These are phyloP conservation scores for Ustilago nuda DNA, from an alignment of 1,284 basidiomycete species.

Conservation along the genomic window DNA sequence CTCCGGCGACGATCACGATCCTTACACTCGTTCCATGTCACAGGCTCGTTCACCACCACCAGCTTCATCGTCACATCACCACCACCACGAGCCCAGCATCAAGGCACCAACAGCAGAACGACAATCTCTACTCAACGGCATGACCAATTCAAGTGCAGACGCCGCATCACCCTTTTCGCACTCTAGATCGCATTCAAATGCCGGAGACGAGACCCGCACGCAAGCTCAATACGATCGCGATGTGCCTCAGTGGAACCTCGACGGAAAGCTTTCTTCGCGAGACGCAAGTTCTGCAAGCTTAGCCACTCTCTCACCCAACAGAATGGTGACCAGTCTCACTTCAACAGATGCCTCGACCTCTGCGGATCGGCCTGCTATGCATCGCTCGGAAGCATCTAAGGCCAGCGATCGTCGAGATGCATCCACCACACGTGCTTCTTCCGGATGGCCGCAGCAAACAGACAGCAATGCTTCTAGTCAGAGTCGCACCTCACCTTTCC, in stretches of 20 bases:
- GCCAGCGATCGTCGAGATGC: not conserved
- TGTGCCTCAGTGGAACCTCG: slow-evolving; percentile 57
- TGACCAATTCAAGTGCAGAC: slow-evolving; percentile 14
- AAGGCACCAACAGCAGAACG: slow-evolving; percentile 31
- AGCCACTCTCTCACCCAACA: slow-evolving; percentile 35
- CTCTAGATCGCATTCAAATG: not conserved
- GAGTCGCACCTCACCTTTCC: slow-evolving; percentile 13
- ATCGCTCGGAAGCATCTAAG: slow-evolving; percentile 1
- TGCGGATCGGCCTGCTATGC: not conserved
- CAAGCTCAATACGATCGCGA: slow-evolving; percentile 46
- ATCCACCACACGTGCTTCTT: not conserved
- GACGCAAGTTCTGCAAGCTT: slow-evolving; percentile 42
- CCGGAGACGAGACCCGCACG: slow-evolving; percentile 1
- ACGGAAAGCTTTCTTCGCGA: slow-evolving; percentile 38
- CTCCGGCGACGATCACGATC: slow-evolving; percentile 26
- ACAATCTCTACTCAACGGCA: slow-evolving; percentile 24
- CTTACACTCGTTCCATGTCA: slow-evolving; percentile 43
- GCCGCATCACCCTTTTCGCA: slow-evolving; percentile 1
- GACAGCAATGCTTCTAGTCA: slow-evolving; percentile 17
- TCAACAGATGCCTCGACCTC: slow-evolving; percentile 11
- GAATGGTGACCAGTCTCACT: slow-evolving; percentile 14
- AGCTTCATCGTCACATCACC: slow-evolving; percentile 11
- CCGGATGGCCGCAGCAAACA: slow-evolving; percentile 8
- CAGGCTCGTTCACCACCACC: slow-evolving; percentile 23
- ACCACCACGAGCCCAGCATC: slow-evolving; percentile 25